These are phyloP conservation scores for Chimonanthus praecox DNA, from an alignment of 164 flowering plant genomes.

Conservation along the genomic window DNA sequence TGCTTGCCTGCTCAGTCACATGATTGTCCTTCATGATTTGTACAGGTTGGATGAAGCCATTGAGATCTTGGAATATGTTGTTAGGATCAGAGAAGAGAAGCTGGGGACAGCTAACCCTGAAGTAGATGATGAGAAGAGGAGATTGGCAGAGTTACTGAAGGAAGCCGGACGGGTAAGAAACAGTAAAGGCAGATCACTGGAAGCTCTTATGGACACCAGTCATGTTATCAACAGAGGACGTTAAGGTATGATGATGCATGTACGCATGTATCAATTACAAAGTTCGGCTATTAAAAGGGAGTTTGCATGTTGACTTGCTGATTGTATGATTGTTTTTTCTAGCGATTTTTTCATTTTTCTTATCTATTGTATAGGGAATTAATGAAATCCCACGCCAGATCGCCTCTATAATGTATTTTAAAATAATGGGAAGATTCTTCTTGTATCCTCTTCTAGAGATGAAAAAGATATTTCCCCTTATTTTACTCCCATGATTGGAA, in stretches of 20 bases:
- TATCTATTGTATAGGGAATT: conserved; percentile 1
- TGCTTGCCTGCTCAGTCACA: no score
- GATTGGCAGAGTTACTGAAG: conserved; percentile 64
- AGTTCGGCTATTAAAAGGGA: no score
- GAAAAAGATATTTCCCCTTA: neutral
- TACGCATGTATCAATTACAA: neutral
- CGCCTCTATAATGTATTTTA: neutral
- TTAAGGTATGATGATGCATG: conserved; percentile 18
- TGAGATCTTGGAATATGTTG: conserved; percentile 61
- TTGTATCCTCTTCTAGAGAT: neutral
- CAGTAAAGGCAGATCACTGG: conserved; percentile 64
- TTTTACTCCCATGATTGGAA: neutral
- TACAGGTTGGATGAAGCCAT: conserved; percentile 81
- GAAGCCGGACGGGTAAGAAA: conserved; percentile 71
- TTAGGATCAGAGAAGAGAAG: conserved; percentile 74
- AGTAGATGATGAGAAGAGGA: conserved; percentile 72
- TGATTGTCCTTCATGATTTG: neutral
- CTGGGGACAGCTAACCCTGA: conserved; percentile 28
- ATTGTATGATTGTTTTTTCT: neutral
- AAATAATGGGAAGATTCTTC: neutral
- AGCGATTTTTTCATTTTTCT: neutral
- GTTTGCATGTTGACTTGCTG: neutral
- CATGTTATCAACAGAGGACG: conserved; percentile 21
- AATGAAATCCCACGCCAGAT: neutral
- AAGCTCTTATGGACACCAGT: conserved; percentile 56